Percentiles rank a stretch among this genome's conserved stretches.
Conservation (phyloP, 148 eudicot species). For the Diospyros lotus region DNA sequence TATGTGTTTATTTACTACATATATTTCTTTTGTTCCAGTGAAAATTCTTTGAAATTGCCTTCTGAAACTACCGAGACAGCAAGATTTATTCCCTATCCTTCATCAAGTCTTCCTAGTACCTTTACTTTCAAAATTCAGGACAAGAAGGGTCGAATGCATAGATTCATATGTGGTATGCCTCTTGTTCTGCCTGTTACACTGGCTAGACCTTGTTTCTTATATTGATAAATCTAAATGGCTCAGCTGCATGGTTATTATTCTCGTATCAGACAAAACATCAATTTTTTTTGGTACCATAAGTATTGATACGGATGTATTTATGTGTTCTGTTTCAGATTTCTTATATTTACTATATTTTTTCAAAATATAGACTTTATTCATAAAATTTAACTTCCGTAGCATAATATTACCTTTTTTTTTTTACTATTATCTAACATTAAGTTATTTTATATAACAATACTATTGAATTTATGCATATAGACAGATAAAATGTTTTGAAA, state of each 20-base stretch:
- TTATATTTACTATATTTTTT: too few relatives aligned
- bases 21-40: slow-evolving; percentile 17
- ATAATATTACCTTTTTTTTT: too few relatives aligned
- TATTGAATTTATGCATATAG: too few relatives aligned
- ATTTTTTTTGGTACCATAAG: too few relatives aligned
- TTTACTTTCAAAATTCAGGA: slow-evolving; percentile 85
- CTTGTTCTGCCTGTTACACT: slow-evolving; percentile 6
- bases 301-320: too few relatives aligned
- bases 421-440: too few relatives aligned
- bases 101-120: slow-evolving; percentile 33
- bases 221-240: background rate
- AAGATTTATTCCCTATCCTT: slow-evolving; percentile 44
- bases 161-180: slow-evolving; percentile 76
- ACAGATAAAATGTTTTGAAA: too few relatives aligned
- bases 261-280: too few relatives aligned
- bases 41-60: slow-evolving; percentile 53
- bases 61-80: slow-evolving; percentile 70
- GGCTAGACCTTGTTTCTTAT: background rate
- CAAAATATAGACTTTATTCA: too few relatives aligned
- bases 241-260: background rate
- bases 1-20: background rate
- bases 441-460: too few relatives aligned
- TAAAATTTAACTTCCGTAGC: too few relatives aligned
- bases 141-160: slow-evolving; percentile 78
- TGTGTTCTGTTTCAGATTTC: too few relatives aligned